phyloP scores from a whole-genome alignment of 257 asterid species.

The Nicotiana paniculata region DNA sequence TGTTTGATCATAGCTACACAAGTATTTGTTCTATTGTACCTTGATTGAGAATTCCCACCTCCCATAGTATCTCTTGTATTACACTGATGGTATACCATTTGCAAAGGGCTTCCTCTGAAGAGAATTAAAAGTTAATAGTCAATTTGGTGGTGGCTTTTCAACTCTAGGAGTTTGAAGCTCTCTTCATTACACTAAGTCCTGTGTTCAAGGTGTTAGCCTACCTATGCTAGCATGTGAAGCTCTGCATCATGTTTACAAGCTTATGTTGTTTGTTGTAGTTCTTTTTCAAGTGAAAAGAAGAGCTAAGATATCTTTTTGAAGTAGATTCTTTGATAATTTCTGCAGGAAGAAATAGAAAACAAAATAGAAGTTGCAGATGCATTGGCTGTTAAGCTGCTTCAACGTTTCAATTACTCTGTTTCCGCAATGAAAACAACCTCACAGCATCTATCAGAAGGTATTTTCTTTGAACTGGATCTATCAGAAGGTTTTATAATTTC shows the following conservation, averaged over 20 bases:
- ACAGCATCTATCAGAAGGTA: slow-evolving; percentile 86
- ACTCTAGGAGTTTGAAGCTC: background rate
- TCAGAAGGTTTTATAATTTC: slow-evolving; percentile 53
- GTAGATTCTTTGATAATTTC: slow-evolving; percentile 9
- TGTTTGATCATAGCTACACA: background rate
- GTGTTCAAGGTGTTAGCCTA: background rate
- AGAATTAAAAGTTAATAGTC: background rate
- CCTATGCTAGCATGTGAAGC: background rate
- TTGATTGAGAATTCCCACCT: background rate
- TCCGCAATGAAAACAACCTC: slow-evolving; percentile 84
- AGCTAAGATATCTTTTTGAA: background rate
- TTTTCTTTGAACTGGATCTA: slow-evolving; percentile 20
- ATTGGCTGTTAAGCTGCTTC: slow-evolving; percentile 81
- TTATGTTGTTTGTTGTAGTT: background rate
- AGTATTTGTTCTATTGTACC: background rate
- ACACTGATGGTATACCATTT: background rate
- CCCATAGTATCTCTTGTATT: background rate
- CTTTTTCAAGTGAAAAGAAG: background rate
- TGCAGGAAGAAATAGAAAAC: slow-evolving; percentile 88
- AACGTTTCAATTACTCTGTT: slow-evolving; percentile 80
- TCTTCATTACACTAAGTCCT: background rate
- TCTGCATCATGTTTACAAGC: slow-evolving; percentile 9
- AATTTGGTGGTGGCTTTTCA: background rate
- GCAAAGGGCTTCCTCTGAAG: background rate
- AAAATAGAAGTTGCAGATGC: slow-evolving; percentile 96